Conservation (phyloP, 371 early-diverging fungal genomes). For the Lichtheimia ornata region DNA sequence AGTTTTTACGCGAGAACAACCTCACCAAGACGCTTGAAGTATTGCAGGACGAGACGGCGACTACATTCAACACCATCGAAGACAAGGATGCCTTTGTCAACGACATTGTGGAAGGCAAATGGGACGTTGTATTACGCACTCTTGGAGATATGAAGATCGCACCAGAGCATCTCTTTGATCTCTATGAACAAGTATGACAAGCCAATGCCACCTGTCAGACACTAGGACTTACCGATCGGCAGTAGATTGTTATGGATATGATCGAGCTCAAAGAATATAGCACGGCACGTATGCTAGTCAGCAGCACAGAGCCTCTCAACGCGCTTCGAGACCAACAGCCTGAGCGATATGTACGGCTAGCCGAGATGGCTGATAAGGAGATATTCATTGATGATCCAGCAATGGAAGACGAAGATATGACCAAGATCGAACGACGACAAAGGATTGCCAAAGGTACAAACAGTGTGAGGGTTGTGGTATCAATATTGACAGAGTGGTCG, state of each 20-base stretch:
- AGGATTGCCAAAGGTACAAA: conserved; percentile 68
- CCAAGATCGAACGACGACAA: conserved; percentile 73
- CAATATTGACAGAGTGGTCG: not conserved
- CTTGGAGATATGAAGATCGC: conserved; percentile 72
- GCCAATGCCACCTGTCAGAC: too few relatives aligned
- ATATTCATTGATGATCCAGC: not conserved
- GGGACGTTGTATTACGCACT: conserved; percentile 84
- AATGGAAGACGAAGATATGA: conserved; percentile 49
- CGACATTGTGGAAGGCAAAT: conserved; percentile 79
- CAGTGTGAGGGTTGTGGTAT: too few relatives aligned
- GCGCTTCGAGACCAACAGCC: conserved; percentile 69
- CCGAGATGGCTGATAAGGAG: conserved; percentile 34
- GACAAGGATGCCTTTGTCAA: conserved; percentile 70
- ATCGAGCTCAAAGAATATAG: conserved; percentile 68
- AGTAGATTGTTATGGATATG: conserved; percentile 80
- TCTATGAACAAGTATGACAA: conserved; percentile 84
- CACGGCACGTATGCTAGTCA: conserved; percentile 82
- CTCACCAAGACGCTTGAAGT: conserved; percentile 68
- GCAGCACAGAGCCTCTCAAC: conserved; percentile 87
- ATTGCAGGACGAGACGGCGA: conserved; percentile 84
- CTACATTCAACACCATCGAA: conserved; percentile 88
- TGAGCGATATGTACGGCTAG: conserved; percentile 81
- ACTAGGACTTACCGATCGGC: not conserved
- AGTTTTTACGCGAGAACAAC: conserved; percentile 91
- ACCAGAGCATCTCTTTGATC: conserved; percentile 70